A percentile compares a stretch with the other conserved stretches of the same genome.
phyloP scores from a whole-genome alignment of 257 asterid genomes.

The Gynochthodes officinalis region DNA sequence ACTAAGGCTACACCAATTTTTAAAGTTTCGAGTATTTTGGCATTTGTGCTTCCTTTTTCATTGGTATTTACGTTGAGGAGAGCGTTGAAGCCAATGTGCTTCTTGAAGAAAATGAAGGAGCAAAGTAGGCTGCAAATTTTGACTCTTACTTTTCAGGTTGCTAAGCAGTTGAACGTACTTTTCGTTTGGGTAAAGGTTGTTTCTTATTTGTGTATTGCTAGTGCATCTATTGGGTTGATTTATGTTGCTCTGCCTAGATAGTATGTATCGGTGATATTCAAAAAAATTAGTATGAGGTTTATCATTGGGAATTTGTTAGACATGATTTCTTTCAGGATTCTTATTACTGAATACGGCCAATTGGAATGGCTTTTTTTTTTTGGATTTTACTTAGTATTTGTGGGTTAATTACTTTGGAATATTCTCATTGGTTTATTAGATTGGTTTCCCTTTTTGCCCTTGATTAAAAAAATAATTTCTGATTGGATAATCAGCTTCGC shows the following conservation, averaged over 20 bases:
- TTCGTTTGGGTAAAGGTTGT: constrained; percentile 68
- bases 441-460: no score
- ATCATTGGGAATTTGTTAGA: neutral
- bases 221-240: constrained; percentile 54
- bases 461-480: no score
- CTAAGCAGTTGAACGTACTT: constrained; percentile 71
- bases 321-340: neutral
- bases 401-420: no score
- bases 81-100: constrained; percentile 75
- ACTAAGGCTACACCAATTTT: constrained; percentile 37
- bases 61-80: constrained; percentile 75
- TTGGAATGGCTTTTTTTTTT: neutral
- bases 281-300: no score
- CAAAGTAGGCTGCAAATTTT: constrained; percentile 85
- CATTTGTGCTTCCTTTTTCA: constrained; percentile 79
- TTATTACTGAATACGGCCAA: neutral
- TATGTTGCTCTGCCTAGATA: constrained; percentile 46
- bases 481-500: no score
- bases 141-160: constrained; percentile 78
- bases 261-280: constrained; percentile 5
- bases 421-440: no score
- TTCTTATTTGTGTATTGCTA: constrained; percentile 75
- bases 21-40: constrained; percentile 76
- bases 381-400: neutral
- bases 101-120: constrained; percentile 92